These are phyloP conservation scores for Colletotrichum salicis DNA, from an alignment of 2,329 filamentous ascomycete genomes.

Conservation along the genomic window DNA sequence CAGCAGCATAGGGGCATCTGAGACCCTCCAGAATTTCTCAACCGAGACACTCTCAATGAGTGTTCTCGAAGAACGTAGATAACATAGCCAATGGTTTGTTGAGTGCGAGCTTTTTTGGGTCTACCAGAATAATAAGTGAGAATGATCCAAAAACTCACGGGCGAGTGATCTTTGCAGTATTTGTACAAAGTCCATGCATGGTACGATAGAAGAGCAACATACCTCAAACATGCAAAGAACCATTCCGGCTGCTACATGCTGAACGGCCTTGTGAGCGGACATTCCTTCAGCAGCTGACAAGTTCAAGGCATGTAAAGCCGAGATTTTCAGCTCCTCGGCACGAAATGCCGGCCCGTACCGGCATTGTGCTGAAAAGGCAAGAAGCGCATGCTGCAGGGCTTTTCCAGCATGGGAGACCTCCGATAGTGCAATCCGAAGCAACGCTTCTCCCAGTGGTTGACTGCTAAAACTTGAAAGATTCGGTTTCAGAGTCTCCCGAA, in stretches of 20 bases:
- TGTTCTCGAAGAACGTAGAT: slow-evolving; percentile 40
- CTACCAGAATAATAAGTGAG: slow-evolving; percentile 24
- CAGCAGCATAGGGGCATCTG: slow-evolving; percentile 35
- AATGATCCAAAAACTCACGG: neutral
- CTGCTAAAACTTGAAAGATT: slow-evolving; percentile 4
- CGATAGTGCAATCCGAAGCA: slow-evolving; percentile 41
- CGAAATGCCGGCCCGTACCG: slow-evolving; percentile 39
- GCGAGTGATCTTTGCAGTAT: neutral
- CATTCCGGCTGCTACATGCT: slow-evolving; percentile 45
- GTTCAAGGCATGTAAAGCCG: slow-evolving; percentile 38
- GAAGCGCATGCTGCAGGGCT: slow-evolving; percentile 39
- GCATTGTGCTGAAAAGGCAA: slow-evolving; percentile 42
- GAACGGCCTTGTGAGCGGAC: slow-evolving; percentile 37
- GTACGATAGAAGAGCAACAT: neutral
- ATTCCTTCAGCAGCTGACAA: slow-evolving; percentile 37
- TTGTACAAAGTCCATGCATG: neutral
- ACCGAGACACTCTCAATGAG: slow-evolving; percentile 28
- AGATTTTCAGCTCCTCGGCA: slow-evolving; percentile 41
- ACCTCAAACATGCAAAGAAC: slow-evolving; percentile 44
- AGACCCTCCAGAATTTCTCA: neutral
- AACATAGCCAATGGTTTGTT: slow-evolving; percentile 43
- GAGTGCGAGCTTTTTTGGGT: slow-evolving; percentile 39
- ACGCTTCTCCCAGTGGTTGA: slow-evolving; percentile 36
- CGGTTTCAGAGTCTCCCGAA: neutral
- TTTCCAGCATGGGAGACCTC: slow-evolving; percentile 35